Conservation (phyloP, 352 stramenopile genomes). For the Globisporangium nagaii region DNA sequence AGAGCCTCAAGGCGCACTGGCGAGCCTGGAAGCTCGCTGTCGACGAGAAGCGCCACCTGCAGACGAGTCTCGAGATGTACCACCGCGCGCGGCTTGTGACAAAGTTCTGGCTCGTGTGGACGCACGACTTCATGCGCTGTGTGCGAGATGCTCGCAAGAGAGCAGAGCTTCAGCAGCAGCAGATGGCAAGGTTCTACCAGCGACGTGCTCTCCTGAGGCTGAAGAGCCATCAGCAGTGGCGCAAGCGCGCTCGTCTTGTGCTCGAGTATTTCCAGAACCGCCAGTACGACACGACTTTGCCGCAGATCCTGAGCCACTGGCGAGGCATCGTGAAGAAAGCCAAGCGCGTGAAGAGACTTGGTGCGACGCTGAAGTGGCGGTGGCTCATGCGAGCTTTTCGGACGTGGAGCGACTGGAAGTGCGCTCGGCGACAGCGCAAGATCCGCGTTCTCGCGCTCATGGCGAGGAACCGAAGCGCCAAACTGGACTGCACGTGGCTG, state of each 20-base stretch:
- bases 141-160: background rate
- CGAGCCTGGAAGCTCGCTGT: slow-evolving; percentile 31
- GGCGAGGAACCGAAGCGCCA: background rate
- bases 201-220: slow-evolving; percentile 14
- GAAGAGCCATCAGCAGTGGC: background rate
- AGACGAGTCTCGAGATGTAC: slow-evolving; percentile 39
- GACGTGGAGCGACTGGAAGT: background rate
- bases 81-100: slow-evolving; percentile 44
- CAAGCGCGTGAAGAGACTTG: slow-evolving; percentile 1
- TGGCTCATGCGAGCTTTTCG: background rate
- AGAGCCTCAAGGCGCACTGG: slow-evolving; percentile 39
- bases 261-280: slow-evolving; percentile 36
- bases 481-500: slow-evolving; percentile 1
- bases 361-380: background rate
- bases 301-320: slow-evolving; percentile 16
- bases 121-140: slow-evolving; percentile 31
- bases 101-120: slow-evolving; percentile 58
- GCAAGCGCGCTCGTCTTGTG: slow-evolving; percentile 26
- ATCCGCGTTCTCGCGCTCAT: background rate
- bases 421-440: background rate
- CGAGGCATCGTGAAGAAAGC: background rate
- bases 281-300: slow-evolving; percentile 17
- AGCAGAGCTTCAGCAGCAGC: background rate
- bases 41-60: slow-evolving; percentile 33
- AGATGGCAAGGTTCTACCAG: slow-evolving; percentile 3